Conservation (phyloP, 2,329 filamentous ascomycete genomes). For the Penicillium sp. region DNA sequence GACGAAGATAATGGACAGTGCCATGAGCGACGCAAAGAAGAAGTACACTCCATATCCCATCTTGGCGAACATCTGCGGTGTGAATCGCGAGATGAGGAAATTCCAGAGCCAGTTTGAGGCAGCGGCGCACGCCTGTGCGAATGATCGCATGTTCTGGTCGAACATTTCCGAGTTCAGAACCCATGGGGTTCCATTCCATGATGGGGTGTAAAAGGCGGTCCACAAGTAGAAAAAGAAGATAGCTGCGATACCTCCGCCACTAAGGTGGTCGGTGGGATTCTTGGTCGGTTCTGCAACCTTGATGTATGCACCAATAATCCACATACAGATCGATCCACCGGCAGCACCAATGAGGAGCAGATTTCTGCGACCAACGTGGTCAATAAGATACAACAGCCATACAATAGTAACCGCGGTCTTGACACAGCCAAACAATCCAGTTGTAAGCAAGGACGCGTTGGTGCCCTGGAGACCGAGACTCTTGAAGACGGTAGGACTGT, state of each 20-base stretch:
- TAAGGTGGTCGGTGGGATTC: constrained; percentile 20
- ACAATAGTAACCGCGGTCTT: constrained; percentile 66
- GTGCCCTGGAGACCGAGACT: constrained; percentile 60
- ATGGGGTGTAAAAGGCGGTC: constrained; percentile 68
- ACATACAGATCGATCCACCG: constrained; percentile 49
- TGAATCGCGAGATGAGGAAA: constrained; percentile 18
- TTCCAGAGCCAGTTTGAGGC: constrained; percentile 17
- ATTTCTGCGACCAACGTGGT: constrained; percentile 58
- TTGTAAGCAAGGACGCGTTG: constrained; percentile 59
- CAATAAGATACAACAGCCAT: constrained; percentile 67
- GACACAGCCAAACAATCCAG: constrained; percentile 72
- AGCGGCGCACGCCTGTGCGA: constrained; percentile 63
- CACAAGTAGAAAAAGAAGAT: constrained; percentile 68
- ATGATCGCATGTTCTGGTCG: constrained; percentile 59
- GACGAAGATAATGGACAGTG: constrained; percentile 52
- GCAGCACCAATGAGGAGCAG: constrained; percentile 63
- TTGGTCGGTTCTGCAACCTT: constrained; percentile 30
- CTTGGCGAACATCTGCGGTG: constrained; percentile 26
- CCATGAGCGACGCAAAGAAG: constrained; percentile 61
- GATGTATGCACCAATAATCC: constrained; percentile 37
- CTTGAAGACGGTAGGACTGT: constrained; percentile 60
- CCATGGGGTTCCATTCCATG: constrained; percentile 73
- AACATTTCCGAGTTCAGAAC: constrained; percentile 73
- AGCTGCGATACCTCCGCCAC: constrained; percentile 37
- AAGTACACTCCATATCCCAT: constrained; percentile 57